Evolutionary conservation across 2,329 filamentous ascomycete species (phyloP), one percentile per base, ranked within the genome.

Genomic region (Capronia epimyces): DNA sequence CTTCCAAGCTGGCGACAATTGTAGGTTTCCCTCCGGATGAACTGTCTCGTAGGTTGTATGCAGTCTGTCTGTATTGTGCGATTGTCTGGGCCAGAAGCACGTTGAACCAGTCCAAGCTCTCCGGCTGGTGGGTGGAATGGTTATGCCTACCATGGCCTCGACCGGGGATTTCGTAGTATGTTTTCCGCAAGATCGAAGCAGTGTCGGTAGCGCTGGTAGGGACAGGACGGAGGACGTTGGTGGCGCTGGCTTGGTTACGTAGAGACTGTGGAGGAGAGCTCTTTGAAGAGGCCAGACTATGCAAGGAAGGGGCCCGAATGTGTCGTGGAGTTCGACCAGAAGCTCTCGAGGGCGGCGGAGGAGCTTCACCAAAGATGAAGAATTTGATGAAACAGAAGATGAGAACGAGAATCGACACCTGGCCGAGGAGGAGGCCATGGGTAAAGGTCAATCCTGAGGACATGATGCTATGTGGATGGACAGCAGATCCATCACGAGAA

Each of bases 41-140:
- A 3, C 68, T 71, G 56, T 74, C 71, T 65, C 93, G 89, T 61
- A 97, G 86, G 58, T 93, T 83, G 62, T 94, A 87, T 1, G 93
- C 93, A 64, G 97, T 94, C 60, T 86, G 88, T 53, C 93, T 80
- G 63, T 97, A 87, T 68, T 98, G 93, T 0, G 93, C 91, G 59
- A 98, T 94, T 0, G 93, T 95, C 71, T 98, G 93, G 1, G 90
- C 93, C 45, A 97, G 84, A 49, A 98, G 76, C 21, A 98, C 93
- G 66, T 98, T 98, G 77, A 98, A 97, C 93, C 93, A 98, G 69
- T 98, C 93, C 54, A 98, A 71, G 51, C 87, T 94, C 69, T 98
- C 93, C 1, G 93, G 93, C 69, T 97, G 93, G 68, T 98, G 93
- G 53, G 88, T 89, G 62, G 94, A 73, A 53, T 74, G 71, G 42